Percentiles rank a stretch among this genome's conserved stretches.
These are phyloP conservation scores for Cynara cardunculus DNA, from an alignment of 129 eudicot genomes.

Conservation along the genomic window DNA sequence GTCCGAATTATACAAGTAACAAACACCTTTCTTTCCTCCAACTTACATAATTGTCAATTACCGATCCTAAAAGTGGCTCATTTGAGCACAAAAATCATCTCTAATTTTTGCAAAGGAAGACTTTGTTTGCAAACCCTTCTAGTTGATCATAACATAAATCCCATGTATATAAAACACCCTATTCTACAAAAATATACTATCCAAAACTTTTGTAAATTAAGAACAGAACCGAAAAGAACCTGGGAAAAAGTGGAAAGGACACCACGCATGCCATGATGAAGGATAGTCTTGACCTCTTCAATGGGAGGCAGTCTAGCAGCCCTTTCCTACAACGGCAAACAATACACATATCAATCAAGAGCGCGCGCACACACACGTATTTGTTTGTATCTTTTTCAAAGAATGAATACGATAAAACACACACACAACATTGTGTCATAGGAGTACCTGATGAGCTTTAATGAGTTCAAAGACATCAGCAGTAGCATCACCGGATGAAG, in stretches of 20 bases:
- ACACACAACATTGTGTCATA: neutral
- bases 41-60: neutral
- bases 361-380: neutral
- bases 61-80: neutral
- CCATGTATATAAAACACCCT: neutral
- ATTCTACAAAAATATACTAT: neutral
- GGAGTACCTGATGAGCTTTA: slow-evolving; percentile 81
- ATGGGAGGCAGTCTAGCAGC: slow-evolving; percentile 88
- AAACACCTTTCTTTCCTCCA: neutral
- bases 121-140: neutral
- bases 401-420: neutral
- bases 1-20: neutral
- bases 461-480: slow-evolving; percentile 57
- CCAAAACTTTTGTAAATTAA: neutral
- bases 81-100: neutral
- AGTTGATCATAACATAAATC: neutral
- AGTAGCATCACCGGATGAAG: slow-evolving; percentile 41
- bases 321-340: slow-evolving; percentile 53
- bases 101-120: neutral
- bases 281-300: slow-evolving; percentile 71
- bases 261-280: slow-evolving; percentile 63
- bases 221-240: slow-evolving; percentile 30
- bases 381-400: neutral
- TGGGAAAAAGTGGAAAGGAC: slow-evolving; percentile 82
- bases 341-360: neutral